Base-by-base conservation (phyloP, 495 filamentous ascomycete species). In the Chaetomidium leptoderma region DNA sequence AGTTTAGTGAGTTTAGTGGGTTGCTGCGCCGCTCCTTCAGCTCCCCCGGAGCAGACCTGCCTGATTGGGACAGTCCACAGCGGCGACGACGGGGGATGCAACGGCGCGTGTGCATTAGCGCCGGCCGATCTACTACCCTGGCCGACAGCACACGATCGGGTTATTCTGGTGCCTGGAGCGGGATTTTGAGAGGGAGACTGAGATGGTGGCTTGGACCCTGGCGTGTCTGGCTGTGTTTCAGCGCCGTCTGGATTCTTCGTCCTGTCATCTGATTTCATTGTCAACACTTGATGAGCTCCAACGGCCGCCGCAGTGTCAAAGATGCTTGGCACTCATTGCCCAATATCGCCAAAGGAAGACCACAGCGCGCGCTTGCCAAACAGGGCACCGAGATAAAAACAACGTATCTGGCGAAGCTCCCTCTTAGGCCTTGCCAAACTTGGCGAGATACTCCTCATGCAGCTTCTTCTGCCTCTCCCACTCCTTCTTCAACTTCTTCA, bases 381-480 rank as follows among this genome's bases (percentile, higher is more conserved):
- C 11, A 2, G 4, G 19, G 6, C 17, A 43, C 11, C 5, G n/a
- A 36, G 35, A 19, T 4, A 16, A n/a, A n/a, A n/a, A n/a, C n/a
- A n/a, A n/a, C n/a, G n/a, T n/a, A n/a, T n/a, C n/a, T n/a, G n/a
- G n/a, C n/a, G n/a, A n/a, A n/a, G n/a, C n/a, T n/a, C 14, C 33
- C 26, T 6, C 4, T 9, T 46, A 51, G 6, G 42, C 55, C 5
- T 32, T 51, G 6, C 63, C 64, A 43, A 67, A 66, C 55, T 69
- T 71, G 21, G 27, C 55, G 1, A 65, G 60, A 37, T 70, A 77
- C 61, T 80, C 75, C 29, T 95, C 88, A 68, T 96, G 88, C 55
- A 81, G 63, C 80, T 90, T 95, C 80, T 88, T 95, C 78, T 97
- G 93, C 69, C 76, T 84, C 67, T 95, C 89, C 90, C 89, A 95